These are phyloP conservation scores for Malus fusca DNA, from an alignment of 306 rosid genomes.

Conservation along the genomic window DNA sequence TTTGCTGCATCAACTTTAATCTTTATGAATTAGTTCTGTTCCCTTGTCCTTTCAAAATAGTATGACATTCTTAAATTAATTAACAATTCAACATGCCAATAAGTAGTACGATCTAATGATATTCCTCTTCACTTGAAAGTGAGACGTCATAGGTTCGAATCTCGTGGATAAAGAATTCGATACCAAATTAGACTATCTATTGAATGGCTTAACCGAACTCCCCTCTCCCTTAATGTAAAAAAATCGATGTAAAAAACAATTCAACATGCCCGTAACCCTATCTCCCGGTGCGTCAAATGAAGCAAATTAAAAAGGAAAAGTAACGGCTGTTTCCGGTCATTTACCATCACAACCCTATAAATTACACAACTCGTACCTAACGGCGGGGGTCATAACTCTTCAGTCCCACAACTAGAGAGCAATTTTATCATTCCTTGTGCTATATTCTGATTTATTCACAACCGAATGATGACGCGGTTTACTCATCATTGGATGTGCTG, in stretches of 20 bases:
- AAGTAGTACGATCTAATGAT: rapidly evolving
- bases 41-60: neutral
- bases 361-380: conserved; percentile 1
- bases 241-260: neutral
- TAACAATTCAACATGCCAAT: neutral
- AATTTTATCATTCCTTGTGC: neutral
- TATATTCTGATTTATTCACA: neutral
- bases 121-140: no score
- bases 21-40: neutral
- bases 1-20: neutral
- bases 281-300: conserved; percentile 2
- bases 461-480: neutral
- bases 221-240: no score
- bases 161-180: no score
- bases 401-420: neutral
- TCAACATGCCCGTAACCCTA: neutral
- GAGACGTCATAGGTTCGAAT: rapidly evolving
- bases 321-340: neutral
- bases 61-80: neutral
- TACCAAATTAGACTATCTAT: no score
- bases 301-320: neutral
- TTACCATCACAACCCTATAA: conserved; percentile 2
- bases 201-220: no score
- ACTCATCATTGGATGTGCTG: conserved; percentile 38
- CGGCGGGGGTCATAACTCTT: conserved; percentile 6